Evolutionary conservation across 495 filamentous ascomycete species (phyloP).

Genomic region (Penicillium dipodomyicola): DNA sequence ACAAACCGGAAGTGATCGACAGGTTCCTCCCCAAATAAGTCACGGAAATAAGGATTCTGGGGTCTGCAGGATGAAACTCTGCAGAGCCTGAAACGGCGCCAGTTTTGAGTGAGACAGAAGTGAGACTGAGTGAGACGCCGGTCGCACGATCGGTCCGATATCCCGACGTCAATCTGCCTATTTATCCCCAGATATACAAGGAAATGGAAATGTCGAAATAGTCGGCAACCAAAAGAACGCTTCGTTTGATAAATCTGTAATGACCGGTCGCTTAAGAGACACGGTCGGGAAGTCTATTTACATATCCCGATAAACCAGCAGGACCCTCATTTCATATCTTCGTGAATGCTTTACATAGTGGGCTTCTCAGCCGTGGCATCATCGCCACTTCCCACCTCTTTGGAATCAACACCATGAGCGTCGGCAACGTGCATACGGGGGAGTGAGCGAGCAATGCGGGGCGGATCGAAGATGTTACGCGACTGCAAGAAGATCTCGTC

Average conservation of each 20-base stretch:
- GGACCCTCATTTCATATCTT: not conserved
- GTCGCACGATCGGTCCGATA: slow-evolving; percentile 2
- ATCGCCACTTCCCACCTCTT: not conserved
- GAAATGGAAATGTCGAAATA: not conserved
- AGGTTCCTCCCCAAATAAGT: not conserved
- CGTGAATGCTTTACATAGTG: not conserved
- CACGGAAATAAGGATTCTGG: not conserved
- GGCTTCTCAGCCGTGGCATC: not conserved
- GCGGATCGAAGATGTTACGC: slow-evolving; percentile 31
- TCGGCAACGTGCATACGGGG: slow-evolving; percentile 2
- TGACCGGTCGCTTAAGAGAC: not conserved
- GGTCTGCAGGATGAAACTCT: slow-evolving; percentile 3
- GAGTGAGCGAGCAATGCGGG: slow-evolving; percentile 15
- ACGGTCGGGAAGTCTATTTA: not conserved
- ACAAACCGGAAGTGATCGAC: not conserved
- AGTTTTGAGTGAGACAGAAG: not conserved
- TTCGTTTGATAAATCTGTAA: too few relatives aligned
- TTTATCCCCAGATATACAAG: not conserved
- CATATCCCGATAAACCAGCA: not conserved
- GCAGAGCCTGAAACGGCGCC: slow-evolving; percentile 9
- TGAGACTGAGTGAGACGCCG: not conserved
- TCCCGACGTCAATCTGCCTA: not conserved
- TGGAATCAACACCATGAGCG: not conserved
- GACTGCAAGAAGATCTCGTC: slow-evolving; percentile 61
- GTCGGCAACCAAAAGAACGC: not conserved